These are phyloP conservation scores for Porcisia hertigi DNA, from an alignment of 208 protist species.

Conservation along the genomic window DNA sequence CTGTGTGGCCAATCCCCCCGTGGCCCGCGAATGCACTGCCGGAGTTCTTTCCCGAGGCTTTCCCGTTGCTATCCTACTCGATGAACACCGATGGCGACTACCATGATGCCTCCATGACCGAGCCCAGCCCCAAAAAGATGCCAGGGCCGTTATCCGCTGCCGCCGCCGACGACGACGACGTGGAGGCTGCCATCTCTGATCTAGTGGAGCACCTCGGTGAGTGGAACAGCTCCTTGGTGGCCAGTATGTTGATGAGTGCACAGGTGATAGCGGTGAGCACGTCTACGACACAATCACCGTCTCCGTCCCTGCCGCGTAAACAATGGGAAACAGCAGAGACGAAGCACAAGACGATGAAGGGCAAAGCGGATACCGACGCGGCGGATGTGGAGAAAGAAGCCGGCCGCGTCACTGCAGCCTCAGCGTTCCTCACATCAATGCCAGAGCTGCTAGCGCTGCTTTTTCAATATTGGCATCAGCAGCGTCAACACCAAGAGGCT, in stretches of 20 bases:
- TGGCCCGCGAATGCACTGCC: not conserved
- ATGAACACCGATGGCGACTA: not conserved
- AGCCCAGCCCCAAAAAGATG: too few relatives aligned
- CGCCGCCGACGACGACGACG: not conserved
- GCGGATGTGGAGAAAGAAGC: not conserved
- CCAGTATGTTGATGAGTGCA: conserved; percentile 6
- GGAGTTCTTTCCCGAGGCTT: not conserved
- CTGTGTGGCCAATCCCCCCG: conserved; percentile 13
- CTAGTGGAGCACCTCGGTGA: conserved; percentile 9
- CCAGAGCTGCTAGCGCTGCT: conserved; percentile 12
- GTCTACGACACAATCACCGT: not conserved
- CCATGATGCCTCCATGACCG: not conserved
- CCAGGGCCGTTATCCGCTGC: not conserved
- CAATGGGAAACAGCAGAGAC: not conserved
- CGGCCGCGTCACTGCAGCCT: not conserved
- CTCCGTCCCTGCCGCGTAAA: not conserved
- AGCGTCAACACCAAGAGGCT: not conserved
- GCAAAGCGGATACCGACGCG: not conserved
- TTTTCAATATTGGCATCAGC: conserved; percentile 22
- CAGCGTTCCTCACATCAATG: conserved; percentile 1
- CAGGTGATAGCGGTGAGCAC: not conserved
- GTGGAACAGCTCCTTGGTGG: conserved; percentile 15
- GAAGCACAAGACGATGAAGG: not conserved
- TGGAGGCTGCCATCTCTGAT: conserved; percentile 1
- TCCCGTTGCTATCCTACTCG: conserved; percentile 1